Evolutionary conservation across 805 yeast genomes (phyloP), one percentile per base, ranked within the genome.

Genomic region (Blastobotrys robertii): DNA sequence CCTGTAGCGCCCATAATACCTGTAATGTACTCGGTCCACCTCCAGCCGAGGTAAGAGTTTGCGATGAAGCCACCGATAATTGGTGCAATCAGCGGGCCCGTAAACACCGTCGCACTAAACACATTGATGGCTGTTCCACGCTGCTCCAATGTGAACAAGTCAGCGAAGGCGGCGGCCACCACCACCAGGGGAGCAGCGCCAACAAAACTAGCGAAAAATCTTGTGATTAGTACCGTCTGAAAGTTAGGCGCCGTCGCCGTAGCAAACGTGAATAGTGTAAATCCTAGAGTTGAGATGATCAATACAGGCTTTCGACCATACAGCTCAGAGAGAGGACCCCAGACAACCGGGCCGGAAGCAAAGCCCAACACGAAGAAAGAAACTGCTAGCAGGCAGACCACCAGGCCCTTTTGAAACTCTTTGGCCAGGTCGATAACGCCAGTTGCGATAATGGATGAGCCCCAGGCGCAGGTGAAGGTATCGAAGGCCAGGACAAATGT

Each of bases 291-390:
- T 4, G 87, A 74, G 2, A 76, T 47, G 1, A 81, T 50, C 43
- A 83, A 54, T 10, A 84, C 77, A n/a, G 71, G 62, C 58, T 74
- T 73, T 61, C 94, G 74, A 41, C 94, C 92, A 50, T 70, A 79
- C 32, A 81, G 55, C 59, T 83, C 94, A n/a, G 90, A 79, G 30
- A 83, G 59, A 4, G 95, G 95, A 19, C 92, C 95, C 85, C 92
- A 88, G 29, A 85, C 55, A 41, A 87, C 68, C 3, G 97, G 97
- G 13, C 97, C 96, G 1, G 85, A 73, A 1, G 96, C 96, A 62
- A 87, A 88, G 8, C 97, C 97, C 35, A 86, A 61, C n/a, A 88
- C 95, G 54, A 76, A 88, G 22, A 87, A 68, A 0, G 96, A 79
- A 8, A 86, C 73, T 44, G 85, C 83, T 38, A 90, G 68, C 14